Percentiles rank a stretch among this genome's conserved stretches.
Conservation (phyloP, 192 early-diverging fungal genomes). For the Rhizophagus prolifer region DNA sequence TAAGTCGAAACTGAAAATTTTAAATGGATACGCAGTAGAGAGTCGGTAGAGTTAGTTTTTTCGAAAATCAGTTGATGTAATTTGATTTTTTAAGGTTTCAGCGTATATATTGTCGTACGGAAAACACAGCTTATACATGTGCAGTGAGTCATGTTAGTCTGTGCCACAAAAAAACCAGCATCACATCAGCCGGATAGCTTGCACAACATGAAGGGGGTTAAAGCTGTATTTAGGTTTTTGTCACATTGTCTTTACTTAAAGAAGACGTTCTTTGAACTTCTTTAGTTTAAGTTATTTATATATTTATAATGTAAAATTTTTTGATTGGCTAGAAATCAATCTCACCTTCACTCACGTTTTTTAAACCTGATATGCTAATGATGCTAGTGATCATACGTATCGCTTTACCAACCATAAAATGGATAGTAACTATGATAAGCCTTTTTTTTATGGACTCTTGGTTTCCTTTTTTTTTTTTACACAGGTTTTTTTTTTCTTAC, state of each 20-base stretch:
- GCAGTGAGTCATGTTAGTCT: not conserved
- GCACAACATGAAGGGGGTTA: not conserved
- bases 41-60: not conserved
- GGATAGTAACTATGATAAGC: not conserved
- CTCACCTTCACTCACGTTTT: not conserved
- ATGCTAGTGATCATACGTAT: not conserved
- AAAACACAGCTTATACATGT: too few species aligned
- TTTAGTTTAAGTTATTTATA: not conserved
- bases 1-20: not conserved
- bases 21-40: not conserved
- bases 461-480: not conserved
- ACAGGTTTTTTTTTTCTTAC: not conserved
- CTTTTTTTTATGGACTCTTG: not conserved
- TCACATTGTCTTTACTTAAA: not conserved
- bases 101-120: too few species aligned
- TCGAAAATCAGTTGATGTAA: too few species aligned
- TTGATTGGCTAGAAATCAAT: not conserved
- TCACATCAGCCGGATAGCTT: not conserved
- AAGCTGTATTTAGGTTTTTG: not conserved
- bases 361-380: not conserved
- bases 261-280: not conserved
- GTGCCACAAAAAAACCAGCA: not conserved
- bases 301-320: not conserved
- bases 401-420: not conserved
- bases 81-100: too few species aligned